Percentiles rank a stretch among this genome's conserved stretches.
Evolutionary conservation across 805 yeast genomes (phyloP).

Genomic region (Clavispora asparagi): DNA sequence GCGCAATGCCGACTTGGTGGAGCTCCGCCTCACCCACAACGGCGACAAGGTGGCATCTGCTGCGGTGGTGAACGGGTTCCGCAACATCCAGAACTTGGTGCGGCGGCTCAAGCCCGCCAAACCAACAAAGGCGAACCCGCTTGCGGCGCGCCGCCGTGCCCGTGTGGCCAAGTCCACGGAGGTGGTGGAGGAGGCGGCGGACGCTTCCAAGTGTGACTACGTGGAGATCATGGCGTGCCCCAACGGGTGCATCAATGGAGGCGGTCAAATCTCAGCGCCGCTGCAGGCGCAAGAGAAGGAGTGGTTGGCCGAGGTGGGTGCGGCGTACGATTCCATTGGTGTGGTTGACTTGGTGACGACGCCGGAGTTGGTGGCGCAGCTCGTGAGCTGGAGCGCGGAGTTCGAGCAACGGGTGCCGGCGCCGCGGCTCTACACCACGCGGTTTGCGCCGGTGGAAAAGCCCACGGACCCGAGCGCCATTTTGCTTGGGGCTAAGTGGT

Average conservation of each 20-base stretch:
- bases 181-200: constrained; percentile 34
- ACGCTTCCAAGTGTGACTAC: constrained; percentile 66
- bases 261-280: constrained; percentile 73
- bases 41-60: constrained; percentile 42
- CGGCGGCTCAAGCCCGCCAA: constrained; percentile 58
- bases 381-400: constrained; percentile 27
- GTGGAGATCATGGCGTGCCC: constrained; percentile 99
- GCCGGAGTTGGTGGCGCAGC: constrained; percentile 11
- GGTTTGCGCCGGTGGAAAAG: constrained; percentile 47
- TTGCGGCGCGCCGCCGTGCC: constrained; percentile 42
- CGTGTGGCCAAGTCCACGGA: constrained; percentile 19
- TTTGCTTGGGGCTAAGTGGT: constrained; percentile 57
- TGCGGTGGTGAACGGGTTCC: constrained; percentile 80
- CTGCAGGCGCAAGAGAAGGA: constrained; percentile 32
- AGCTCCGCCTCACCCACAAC: constrained; percentile 50
- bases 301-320: constrained; percentile 38
- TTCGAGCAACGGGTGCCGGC: constrained; percentile 29
- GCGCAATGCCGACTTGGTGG: constrained; percentile 71
- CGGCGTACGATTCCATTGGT: constrained; percentile 30
- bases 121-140: constrained; percentile 24
- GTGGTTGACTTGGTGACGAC: constrained; percentile 10
- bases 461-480: constrained; percentile 44
- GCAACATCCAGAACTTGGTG: constrained; percentile 90
- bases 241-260: constrained; percentile 95
- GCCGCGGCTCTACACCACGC: constrained; percentile 39